phyloP scores from a whole-genome alignment of 2,329 filamentous ascomycete species.

The Aaosphaeria pasadenensis region DNA sequence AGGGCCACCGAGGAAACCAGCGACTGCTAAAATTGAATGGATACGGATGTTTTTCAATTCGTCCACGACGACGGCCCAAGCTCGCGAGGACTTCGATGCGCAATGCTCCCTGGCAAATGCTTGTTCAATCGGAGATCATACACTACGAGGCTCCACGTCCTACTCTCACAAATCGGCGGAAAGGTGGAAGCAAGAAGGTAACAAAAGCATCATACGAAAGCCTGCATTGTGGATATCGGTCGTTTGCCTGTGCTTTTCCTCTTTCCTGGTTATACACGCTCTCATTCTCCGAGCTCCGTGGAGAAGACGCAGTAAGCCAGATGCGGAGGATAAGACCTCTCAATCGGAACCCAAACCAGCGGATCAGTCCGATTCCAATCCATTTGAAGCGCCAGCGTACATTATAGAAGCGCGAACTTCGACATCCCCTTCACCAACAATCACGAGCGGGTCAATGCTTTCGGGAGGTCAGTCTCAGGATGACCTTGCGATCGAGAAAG shows the following conservation, averaged over 20 bases:
- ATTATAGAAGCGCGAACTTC: no score
- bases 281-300: constrained; percentile 21
- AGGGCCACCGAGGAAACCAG: constrained; percentile 42
- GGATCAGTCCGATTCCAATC: no score
- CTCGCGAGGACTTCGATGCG: constrained; percentile 21
- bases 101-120: constrained; percentile 28
- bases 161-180: constrained; percentile 17
- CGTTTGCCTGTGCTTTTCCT: constrained; percentile 25
- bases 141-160: constrained; percentile 30
- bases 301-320: constrained; percentile 5
- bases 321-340: no score
- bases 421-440: neutral
- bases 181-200: constrained; percentile 28
- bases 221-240: constrained; percentile 32
- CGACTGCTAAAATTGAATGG: constrained; percentile 45
- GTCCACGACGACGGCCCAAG: constrained; percentile 36
- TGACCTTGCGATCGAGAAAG: constrained; percentile 20
- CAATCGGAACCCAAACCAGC: no score
- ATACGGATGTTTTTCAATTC: constrained; percentile 52
- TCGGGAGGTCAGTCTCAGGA: constrained; percentile 11
- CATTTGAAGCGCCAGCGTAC: no score
- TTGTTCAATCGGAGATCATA: constrained; percentile 35
- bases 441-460: neutral
- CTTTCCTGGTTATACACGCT: constrained; percentile 27
- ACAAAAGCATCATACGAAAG: constrained; percentile 21